Percentiles rank a stretch among this genome's conserved stretches.
Evolutionary conservation across 1,139 yeast species (phyloP).

Genomic region (Yamadazyma trypodendri): DNA sequence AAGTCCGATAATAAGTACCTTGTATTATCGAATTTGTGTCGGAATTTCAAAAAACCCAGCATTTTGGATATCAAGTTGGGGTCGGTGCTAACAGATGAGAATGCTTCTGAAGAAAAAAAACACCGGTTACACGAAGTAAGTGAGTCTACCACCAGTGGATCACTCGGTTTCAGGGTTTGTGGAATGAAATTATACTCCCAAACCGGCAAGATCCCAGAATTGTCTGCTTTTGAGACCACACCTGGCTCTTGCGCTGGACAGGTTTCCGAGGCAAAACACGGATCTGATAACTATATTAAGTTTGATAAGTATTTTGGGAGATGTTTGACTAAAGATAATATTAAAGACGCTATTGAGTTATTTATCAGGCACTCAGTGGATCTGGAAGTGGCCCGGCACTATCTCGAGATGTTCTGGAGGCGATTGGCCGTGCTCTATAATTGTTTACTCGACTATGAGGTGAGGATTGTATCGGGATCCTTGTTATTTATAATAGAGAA

Average conservation of each 20-base stretch:
- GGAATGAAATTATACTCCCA: conserved; percentile 70
- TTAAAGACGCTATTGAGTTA: conserved; percentile 47
- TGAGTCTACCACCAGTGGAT: conserved; percentile 73
- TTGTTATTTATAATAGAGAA: conserved; percentile 74
- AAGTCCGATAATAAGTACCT: conserved; percentile 16
- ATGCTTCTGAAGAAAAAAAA: conserved; percentile 57
- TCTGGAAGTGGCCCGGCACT: conserved; percentile 9
- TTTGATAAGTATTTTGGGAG: conserved; percentile 77
- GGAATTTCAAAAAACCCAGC: conserved; percentile 65
- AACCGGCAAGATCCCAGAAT: conserved; percentile 12
- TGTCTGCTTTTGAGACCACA: conserved; percentile 12
- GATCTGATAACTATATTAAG: conserved; percentile 37
- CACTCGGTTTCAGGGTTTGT: conserved; percentile 72
- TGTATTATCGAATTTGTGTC: conserved; percentile 70
- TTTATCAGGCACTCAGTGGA: conserved; percentile 41
- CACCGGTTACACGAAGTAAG: conserved; percentile 64
- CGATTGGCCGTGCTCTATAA: conserved; percentile 66
- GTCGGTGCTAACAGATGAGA: conserved; percentile 60
- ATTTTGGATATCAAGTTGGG: conserved; percentile 87
- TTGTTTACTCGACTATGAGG: conserved; percentile 59
- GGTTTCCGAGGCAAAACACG: conserved; percentile 11
- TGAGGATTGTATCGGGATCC: conserved; percentile 73
- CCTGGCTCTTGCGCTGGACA: conserved; percentile 6
- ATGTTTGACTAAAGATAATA: conserved; percentile 41
- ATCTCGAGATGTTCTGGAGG: conserved; percentile 41